Base-by-base conservation (phyloP, 2,329 filamentous ascomycete genomes). In the Penicillium sp. region DNA sequence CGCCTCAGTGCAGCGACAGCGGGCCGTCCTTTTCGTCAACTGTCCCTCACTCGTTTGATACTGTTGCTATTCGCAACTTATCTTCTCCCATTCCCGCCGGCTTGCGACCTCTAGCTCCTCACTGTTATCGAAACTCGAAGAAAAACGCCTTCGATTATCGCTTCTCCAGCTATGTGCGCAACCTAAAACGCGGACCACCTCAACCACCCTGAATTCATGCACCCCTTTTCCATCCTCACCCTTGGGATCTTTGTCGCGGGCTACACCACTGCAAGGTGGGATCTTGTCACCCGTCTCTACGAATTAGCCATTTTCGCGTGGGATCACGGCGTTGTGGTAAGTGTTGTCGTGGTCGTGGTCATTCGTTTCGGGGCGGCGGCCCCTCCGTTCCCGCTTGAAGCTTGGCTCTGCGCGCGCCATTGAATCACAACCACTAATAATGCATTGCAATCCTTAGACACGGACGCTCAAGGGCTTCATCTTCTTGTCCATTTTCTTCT, bases 211-310 rank as follows among this genome's bases (percentile, higher is more conserved):
- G 56, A n/a, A 75, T 77, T 76, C 65, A 97, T 97, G 93, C 92
- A 97, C 91, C 91, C 92, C 69, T 97, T 97, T 80, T 97, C 93
- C 59, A 81, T 93, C 74, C 84, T 97, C 75, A 96, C 92, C 69
- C 86, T 96, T 78, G 91, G 89, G 78, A 97, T 99, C 80, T 99
- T 99, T 81, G 89, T 97, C 83, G 93, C 94, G 79, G 94, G 94
- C 76, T 99, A 99, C 83, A 97, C 93, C 75, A 99, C 94, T 78
- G 94, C 94, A 71, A 89, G 94, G 81, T 99, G 94, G 92, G 94
- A 97, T 78, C 87, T 99, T 58, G 91, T 97, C 63, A 97, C 93
- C 65, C 88, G 92, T 68, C 83, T 97, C 67, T 96, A 97, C 87
- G 93, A 99, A 77, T 85, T 99, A 67, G 89, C 91, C 63, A 89